phyloP scores from a whole-genome alignment of 2,329 filamentous ascomycete genomes.

The Mycosphaerelloides madeirae region DNA sequence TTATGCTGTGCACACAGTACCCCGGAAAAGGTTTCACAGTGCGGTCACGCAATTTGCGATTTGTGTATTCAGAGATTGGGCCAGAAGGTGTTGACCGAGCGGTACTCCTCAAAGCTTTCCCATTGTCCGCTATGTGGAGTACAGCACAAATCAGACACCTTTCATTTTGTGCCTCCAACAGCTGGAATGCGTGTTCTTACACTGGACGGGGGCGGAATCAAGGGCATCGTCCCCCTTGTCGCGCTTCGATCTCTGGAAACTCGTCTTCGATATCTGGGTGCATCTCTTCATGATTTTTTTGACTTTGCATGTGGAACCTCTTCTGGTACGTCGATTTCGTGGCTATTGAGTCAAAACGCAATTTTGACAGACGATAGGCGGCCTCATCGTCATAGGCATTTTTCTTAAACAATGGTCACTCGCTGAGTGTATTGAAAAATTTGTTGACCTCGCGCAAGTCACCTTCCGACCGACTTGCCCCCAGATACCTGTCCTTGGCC shows the following conservation, averaged over 20 bases:
- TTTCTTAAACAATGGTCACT: conserved; percentile 27
- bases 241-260: conserved; percentile 19
- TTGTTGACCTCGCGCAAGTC: conserved; percentile 23
- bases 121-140: conserved; percentile 28
- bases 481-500: too few species aligned
- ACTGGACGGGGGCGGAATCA: conserved; percentile 35
- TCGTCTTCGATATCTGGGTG: conserved; percentile 10
- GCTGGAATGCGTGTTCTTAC: conserved; percentile 32
- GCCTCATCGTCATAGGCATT: conserved; percentile 26
- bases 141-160: conserved; percentile 7
- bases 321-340: conserved; percentile 26
- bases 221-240: conserved; percentile 26
- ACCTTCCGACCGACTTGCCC: too few species aligned
- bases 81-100: not conserved
- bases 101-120: not conserved
- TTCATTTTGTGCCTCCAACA: conserved; percentile 32
- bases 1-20: conserved; percentile 27
- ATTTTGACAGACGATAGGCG: conserved; percentile 17
- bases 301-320: conserved; percentile 30
- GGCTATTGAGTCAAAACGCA: not conserved
- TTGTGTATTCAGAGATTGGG: conserved; percentile 31
- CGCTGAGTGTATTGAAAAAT: conserved; percentile 20
- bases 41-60: conserved; percentile 35
- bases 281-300: conserved; percentile 22
- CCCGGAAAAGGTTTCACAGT: conserved; percentile 32